These are phyloP conservation scores for Garcia nutans DNA, from an alignment of 345 rosid species.

Conservation along the genomic window DNA sequence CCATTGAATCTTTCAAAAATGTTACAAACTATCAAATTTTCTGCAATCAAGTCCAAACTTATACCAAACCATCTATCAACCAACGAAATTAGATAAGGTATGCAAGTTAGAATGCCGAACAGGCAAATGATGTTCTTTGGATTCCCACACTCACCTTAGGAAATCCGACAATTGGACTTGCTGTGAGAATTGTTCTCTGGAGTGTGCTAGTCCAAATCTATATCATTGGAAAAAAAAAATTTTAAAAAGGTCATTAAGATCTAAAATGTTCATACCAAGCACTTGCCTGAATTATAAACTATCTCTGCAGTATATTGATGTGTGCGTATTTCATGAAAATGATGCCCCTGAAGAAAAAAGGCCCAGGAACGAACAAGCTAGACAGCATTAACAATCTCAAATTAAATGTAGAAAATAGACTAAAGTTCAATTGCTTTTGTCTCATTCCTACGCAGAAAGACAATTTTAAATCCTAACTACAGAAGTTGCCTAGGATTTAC, in stretches of 20 bases:
- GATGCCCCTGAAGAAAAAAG: not conserved
- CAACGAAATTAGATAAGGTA: slow-evolving; percentile 8
- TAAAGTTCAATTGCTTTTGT: not conserved
- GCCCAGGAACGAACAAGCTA: not conserved
- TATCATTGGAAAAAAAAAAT: not conserved
- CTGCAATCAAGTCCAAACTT: not conserved
- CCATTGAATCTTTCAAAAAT: slow-evolving; percentile 84
- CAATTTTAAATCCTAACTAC: not conserved
- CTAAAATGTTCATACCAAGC: slow-evolving; percentile 1
- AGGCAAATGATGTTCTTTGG: slow-evolving; percentile 6
- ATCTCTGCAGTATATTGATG: not conserved
- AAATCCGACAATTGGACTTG: slow-evolving; percentile 81
- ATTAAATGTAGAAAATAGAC: not conserved
- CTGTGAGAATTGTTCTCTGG: slow-evolving; percentile 85
- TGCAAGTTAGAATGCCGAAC: not conserved
- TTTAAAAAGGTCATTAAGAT: not conserved
- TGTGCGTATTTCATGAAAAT: not conserved
- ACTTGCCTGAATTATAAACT: not conserved
- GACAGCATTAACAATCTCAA: not conserved
- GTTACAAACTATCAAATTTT: not conserved
- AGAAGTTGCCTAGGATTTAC: not conserved
- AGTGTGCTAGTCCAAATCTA: slow-evolving; percentile 99
- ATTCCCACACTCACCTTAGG: slow-evolving; percentile 68
- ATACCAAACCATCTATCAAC: not conserved
- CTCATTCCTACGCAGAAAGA: not conserved